Conservation (phyloP, 345 rosid genomes). For the Leavenworthia alabamica region DNA sequence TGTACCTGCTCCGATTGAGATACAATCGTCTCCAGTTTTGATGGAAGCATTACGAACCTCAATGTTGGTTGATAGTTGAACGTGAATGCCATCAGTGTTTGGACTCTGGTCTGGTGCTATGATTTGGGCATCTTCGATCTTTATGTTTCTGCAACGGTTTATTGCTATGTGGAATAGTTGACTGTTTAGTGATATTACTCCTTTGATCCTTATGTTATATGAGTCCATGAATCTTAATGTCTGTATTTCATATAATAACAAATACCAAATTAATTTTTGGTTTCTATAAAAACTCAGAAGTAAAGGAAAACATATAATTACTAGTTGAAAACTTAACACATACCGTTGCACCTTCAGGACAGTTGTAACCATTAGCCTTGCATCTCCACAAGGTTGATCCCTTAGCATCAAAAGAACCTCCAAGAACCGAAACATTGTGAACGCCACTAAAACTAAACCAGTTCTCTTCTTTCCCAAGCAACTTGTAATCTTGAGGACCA, state of each 20-base stretch:
- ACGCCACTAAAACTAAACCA: slow-evolving; percentile 51
- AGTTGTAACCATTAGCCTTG: slow-evolving; percentile 30
- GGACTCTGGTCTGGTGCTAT: slow-evolving; percentile 43
- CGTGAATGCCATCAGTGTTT: slow-evolving; percentile 69
- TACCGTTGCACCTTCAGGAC: slow-evolving; percentile 63
- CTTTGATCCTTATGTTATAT: slow-evolving; percentile 35
- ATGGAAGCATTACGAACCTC: slow-evolving; percentile 37
- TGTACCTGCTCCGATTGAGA: slow-evolving; percentile 54
- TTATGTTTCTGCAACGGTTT: slow-evolving; percentile 39
- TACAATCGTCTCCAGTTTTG: slow-evolving; percentile 56
- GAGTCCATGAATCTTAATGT: slow-evolving; percentile 31
- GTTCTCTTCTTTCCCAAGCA: slow-evolving; percentile 29
- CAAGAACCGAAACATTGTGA: slow-evolving; percentile 39
- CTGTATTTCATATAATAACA: background rate
- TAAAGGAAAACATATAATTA: background rate
- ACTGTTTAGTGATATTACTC: slow-evolving; percentile 48
- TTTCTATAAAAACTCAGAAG: too few relatives aligned
- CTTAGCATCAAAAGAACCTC: slow-evolving; percentile 50
- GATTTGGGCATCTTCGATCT: slow-evolving; percentile 34
- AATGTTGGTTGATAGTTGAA: slow-evolving; percentile 34
- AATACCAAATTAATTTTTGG: too few relatives aligned
- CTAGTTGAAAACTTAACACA: background rate
- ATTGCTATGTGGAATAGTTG: slow-evolving; percentile 48
- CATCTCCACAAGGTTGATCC: slow-evolving; percentile 56
- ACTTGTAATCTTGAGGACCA: slow-evolving; percentile 40